Percentiles rank a stretch among this genome's conserved stretches.
Evolutionary conservation across 2,329 filamentous ascomycete species (phyloP).

Genomic region (Ophiostoma australiae): DNA sequence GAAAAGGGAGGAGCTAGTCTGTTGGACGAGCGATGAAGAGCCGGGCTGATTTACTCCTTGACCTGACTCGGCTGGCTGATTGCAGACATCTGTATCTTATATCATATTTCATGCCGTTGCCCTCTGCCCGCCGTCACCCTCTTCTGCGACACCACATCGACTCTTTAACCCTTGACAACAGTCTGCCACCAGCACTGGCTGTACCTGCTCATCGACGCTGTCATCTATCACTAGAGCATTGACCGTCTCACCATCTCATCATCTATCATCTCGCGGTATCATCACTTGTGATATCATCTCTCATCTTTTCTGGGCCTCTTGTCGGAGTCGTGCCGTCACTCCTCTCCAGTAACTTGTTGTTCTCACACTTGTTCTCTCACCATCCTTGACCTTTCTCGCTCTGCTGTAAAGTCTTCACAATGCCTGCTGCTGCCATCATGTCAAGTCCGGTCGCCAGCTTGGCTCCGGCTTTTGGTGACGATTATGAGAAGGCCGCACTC

Average conservation of each 20-base stretch:
- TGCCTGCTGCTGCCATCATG: neutral
- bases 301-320: neutral
- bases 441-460: neutral
- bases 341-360: neutral
- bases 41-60: neutral
- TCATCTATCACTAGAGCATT: neutral
- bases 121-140: neutral
- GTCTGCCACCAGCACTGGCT: neutral
- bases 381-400: neutral
- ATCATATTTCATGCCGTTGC: slow-evolving; percentile 7
- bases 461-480: neutral
- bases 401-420: neutral
- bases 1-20: neutral
- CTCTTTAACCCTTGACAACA: neutral
- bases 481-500: slow-evolving; percentile 7
- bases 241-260: neutral
- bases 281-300: slow-evolving; percentile 9
- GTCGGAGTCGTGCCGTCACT: neutral
- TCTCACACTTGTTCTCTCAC: neutral
- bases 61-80: neutral
- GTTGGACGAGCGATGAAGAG: neutral
- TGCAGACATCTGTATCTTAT: neutral
- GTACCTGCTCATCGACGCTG: neutral
- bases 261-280: neutral
- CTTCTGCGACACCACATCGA: neutral